These are phyloP conservation scores for Geotrichum macrosporum DNA, from an alignment of 1,139 yeast species.

Conservation along the genomic window DNA sequence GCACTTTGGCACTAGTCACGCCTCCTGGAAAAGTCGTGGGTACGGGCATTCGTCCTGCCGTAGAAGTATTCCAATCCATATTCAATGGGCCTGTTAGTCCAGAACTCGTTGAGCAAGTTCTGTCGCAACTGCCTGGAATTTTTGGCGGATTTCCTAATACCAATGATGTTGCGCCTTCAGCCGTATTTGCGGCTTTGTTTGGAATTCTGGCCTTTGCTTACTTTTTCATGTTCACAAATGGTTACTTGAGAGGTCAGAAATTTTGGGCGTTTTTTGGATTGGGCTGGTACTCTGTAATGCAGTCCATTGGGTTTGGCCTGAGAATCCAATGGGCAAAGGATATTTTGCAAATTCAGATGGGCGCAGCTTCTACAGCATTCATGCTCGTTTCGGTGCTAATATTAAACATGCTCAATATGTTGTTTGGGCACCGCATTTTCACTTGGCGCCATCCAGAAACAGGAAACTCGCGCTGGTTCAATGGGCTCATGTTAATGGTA, in stretches of 20 bases:
- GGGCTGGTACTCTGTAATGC: slow-evolving; percentile 49
- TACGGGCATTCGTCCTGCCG: slow-evolving; percentile 23
- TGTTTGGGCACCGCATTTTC: slow-evolving; percentile 70
- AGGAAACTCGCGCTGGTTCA: slow-evolving; percentile 55
- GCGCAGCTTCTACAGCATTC: slow-evolving; percentile 59
- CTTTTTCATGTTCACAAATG: slow-evolving; percentile 47
- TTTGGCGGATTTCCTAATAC: slow-evolving; percentile 65
- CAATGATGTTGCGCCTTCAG: slow-evolving; percentile 58
- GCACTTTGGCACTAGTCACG: too few relatives aligned
- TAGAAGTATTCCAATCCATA: slow-evolving; percentile 8
- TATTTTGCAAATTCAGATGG: slow-evolving; percentile 45
- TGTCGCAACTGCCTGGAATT: slow-evolving; percentile 45
- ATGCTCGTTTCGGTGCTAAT: slow-evolving; percentile 47
- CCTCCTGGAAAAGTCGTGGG: slow-evolving; percentile 27
- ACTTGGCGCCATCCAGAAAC: slow-evolving; percentile 82
- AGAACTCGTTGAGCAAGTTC: slow-evolving; percentile 28
- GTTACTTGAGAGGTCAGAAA: slow-evolving; percentile 57
- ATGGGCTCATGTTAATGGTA: slow-evolving; percentile 49
- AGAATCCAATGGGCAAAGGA: slow-evolving; percentile 58
- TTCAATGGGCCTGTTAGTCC: slow-evolving; percentile 17
- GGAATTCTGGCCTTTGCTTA: slow-evolving; percentile 49
- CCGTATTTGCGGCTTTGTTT: slow-evolving; percentile 55
- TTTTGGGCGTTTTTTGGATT: slow-evolving; percentile 58
- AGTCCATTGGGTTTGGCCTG: slow-evolving; percentile 57
- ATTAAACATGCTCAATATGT: slow-evolving; percentile 48